Evolutionary conservation across 2,329 filamentous ascomycete genomes (phyloP), one percentile per base, ranked within the genome.

Genomic region (Colletotrichum sp.): DNA sequence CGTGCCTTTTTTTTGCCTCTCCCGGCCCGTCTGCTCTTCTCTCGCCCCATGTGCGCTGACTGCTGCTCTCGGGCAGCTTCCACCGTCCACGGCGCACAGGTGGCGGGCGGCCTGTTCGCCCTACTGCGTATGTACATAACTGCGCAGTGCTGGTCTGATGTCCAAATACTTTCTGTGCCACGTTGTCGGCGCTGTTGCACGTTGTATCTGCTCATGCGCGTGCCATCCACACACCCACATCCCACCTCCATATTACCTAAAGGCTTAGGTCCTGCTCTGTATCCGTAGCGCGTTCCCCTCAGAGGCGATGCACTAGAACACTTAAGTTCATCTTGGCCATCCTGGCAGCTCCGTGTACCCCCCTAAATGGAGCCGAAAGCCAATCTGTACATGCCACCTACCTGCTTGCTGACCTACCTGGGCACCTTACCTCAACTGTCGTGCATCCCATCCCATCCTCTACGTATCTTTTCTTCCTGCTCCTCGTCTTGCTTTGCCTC

Each of bases 401-500:
- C 71, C 57, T 69, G 32, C n/a, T 49, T 49, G 44, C 44, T 49
- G 44, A 49, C 44, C 44, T 49, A 13, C 44, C n/a, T 21, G 13
- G 18, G 18, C n/a, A 67, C 69, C 39, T 44, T 28, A 52, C 39
- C 70, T 49, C 44, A 49, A 49, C 44, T 49, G 44, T 49, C 44
- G 44, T 49, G 44, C 44, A 49, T 49, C 44, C 44, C 60, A 28
- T 28, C 64, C 62, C 30, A 15, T 64, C 71, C 66, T 75, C 71
- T 62, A 76, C 70, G 71, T 75, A 69, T 69, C 62, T 67, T 57
- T 71, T 63, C 59, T 66, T 28, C 65, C 52, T 66, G 55, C 59
- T 74, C 16, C 60, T 39, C 62, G 39, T 60, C 71, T 39, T 52
- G 32, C 62, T 30, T 60, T 62, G 12, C 55, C 55, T 55, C 36